These are phyloP conservation scores for Cucurbita maxima DNA, from an alignment of 306 rosid genomes.

Conservation along the genomic window DNA sequence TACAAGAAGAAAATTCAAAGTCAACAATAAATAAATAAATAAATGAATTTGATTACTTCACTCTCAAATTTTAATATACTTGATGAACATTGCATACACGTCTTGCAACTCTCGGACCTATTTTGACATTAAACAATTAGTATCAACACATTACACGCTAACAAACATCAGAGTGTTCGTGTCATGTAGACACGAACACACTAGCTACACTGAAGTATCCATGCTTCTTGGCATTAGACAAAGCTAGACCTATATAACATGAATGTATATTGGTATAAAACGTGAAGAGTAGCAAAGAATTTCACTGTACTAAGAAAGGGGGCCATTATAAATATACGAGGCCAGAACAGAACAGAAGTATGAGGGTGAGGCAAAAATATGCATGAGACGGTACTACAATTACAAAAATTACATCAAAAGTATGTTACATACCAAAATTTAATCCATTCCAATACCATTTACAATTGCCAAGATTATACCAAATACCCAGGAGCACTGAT, in stretches of 20 bases:
- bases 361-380: neutral
- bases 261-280: conserved; percentile 1
- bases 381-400: conserved; percentile 22
- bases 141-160: no score
- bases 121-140: no score
- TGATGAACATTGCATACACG: no score
- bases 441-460: conserved; percentile 32
- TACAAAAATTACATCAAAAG: conserved; percentile 35
- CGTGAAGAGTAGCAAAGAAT: conserved; percentile 2
- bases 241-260: neutral
- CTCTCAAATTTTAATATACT: no score
- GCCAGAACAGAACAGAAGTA: neutral
- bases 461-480: conserved; percentile 27
- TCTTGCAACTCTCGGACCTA: no score
- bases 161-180: no score
- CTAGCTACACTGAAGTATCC: no score
- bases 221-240: neutral
- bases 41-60: no score
- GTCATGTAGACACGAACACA: no score
- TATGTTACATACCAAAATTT: conserved; percentile 18
- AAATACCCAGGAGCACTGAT: conserved; percentile 11
- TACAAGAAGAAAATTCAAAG: no score
- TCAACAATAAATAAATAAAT: no score
- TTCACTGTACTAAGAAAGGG: conserved; percentile 11
- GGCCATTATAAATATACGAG: conserved; percentile 9